Base-by-base conservation (phyloP, 495 filamentous ascomycete species). In the Xylaria castorea region DNA sequence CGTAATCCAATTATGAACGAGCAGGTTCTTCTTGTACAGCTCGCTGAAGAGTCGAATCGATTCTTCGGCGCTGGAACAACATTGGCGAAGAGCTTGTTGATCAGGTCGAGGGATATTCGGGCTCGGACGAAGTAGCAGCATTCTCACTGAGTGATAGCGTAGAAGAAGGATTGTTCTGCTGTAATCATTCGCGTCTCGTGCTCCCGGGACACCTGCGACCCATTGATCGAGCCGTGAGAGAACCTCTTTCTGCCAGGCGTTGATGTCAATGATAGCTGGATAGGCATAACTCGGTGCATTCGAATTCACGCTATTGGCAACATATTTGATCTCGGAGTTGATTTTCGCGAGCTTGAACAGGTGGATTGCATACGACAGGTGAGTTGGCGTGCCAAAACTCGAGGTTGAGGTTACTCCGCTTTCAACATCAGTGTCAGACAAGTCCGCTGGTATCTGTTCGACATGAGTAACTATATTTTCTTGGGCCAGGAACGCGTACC, bases 291-390 rank as follows among this genome's bases (percentile, higher is more conserved):
- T 76, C 5, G 83, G 83, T 8, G 76, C 70, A 16, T 81, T 79
- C 48, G 81, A 78, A 70, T 77, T 80, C 60, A 85, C 78, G 66
- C 83, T 84, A 58, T 85, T 82, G 78, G 83, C 82, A 55, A 85
- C 75, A 66, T 85, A 86, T 76, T 86, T 86, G 44, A 86, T 86
- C 66, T 85, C 84, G 1, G 84, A 86, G 63, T 85, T 85, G 22
- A 85, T 67, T 18, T 77, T 75, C 5, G 85, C 80, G 1, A 85
- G 71, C 61, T 78, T 81, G 74, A 85, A 84, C 0, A 87, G 71
- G 64, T 84, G 84, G 42, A 85, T 83, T 0, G 83, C 81, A 64
- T 77, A 80, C 4, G 81, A 79, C 53, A 85, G 84, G 66, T 84
- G 81, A 20, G 83, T 81, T 7, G 75, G 70, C 3, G 77, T n/a